phyloP scores from a whole-genome alignment of 192 early-diverging fungal species.

The Gryganskiella cystojenkinii region DNA sequence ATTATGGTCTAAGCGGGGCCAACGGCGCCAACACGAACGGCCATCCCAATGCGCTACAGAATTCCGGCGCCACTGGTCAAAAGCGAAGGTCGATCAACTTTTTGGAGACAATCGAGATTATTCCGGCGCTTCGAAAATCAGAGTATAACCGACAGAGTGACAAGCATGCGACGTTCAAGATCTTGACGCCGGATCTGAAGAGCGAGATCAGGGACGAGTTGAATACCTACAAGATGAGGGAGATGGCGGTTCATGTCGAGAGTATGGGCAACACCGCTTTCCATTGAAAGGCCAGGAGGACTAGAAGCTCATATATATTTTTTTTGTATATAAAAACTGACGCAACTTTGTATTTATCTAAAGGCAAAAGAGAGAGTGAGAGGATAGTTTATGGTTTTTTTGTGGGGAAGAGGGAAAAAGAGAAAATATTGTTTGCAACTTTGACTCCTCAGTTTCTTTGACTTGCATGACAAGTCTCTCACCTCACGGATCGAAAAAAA shows the following conservation, averaged over 20 bases:
- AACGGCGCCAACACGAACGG: neutral
- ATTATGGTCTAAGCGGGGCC: neutral
- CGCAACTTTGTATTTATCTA: neutral
- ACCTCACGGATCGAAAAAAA: too few species aligned
- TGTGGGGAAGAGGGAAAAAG: neutral
- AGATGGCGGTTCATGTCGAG: constrained; percentile 53
- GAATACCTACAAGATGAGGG: constrained; percentile 54
- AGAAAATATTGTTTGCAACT: too few species aligned
- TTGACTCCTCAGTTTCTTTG: neutral
- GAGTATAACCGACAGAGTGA: constrained; percentile 42
- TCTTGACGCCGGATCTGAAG: constrained; percentile 40
- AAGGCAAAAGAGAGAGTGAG: neutral
- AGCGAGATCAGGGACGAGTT: constrained; percentile 48
- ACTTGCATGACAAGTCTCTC: too few species aligned
- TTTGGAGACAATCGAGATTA: constrained; percentile 36
- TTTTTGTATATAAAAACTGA: neutral
- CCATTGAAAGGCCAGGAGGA: constrained; percentile 16
- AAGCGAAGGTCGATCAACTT: constrained; percentile 18
- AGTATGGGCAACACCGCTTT: constrained; percentile 54
- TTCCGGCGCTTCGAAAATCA: constrained; percentile 33
- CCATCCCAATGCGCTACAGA: neutral
- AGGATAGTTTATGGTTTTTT: neutral
- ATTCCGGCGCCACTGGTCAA: neutral
- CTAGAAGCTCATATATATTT: neutral
- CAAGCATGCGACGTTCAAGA: constrained; percentile 48